A percentile compares a stretch with the other conserved stretches of the same genome.
Conservation (phyloP, 768 basidiomycete genomes). For the Suillus bovinus region DNA sequence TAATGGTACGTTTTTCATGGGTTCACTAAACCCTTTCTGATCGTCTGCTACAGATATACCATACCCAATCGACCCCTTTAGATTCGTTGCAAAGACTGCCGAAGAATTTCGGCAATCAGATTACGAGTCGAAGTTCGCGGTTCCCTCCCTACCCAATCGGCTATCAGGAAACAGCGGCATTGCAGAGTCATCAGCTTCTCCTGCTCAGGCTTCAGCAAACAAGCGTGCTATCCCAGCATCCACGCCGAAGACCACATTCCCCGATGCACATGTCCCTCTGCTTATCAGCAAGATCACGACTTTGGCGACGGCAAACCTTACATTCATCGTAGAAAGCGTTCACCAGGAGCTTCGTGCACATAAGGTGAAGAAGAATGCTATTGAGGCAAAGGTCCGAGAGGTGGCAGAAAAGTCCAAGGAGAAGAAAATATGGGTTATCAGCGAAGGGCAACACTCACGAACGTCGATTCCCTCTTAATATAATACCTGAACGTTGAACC, state of each 20-base stretch:
- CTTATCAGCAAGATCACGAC: conserved; percentile 64
- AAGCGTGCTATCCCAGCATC: conserved; percentile 27
- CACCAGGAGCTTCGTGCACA: conserved; percentile 67
- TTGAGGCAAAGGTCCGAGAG: conserved; percentile 80
- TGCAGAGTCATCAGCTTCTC: conserved; percentile 15
- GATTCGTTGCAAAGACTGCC: conserved; percentile 54
- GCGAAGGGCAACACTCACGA: conserved; percentile 21
- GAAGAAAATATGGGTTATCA: conserved; percentile 75
- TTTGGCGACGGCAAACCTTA: conserved; percentile 61
- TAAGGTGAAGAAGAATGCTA: conserved; percentile 80
- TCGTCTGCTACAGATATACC: conserved; percentile 56
- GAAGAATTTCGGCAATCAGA: conserved; percentile 34
- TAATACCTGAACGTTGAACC: background rate
- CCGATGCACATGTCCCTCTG: conserved; percentile 59
- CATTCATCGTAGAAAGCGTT: conserved; percentile 70
- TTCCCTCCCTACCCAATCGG: conserved; percentile 47
- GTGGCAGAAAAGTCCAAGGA: conserved; percentile 74
- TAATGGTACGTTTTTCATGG: conserved; percentile 61
- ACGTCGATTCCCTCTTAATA: background rate
- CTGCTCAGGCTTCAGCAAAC: conserved; percentile 21
- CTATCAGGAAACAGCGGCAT: conserved; percentile 24
- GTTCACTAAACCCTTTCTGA: conserved; percentile 4
- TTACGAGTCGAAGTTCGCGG: conserved; percentile 40
- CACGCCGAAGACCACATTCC: conserved; percentile 62
- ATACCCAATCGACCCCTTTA: conserved; percentile 76